phyloP scores from a whole-genome alignment of 805 yeast species.

The Naumovozyma baii region DNA sequence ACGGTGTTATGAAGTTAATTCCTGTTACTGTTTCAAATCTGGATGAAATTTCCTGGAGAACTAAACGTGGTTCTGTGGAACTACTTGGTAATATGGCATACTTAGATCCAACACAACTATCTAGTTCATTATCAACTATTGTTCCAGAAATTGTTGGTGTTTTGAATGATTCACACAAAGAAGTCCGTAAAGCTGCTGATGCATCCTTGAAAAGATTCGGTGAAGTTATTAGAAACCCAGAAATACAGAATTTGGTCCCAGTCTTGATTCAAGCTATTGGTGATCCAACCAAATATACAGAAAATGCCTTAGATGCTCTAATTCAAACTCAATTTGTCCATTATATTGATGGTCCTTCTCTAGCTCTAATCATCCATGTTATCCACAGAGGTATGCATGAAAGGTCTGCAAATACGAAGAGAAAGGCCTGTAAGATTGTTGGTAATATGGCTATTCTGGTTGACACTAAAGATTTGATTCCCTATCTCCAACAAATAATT shows the following conservation, averaged over 20 bases:
- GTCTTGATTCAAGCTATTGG: conserved; percentile 83
- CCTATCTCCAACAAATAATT: conserved; percentile 70
- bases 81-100: conserved; percentile 96
- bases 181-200: conserved; percentile 92
- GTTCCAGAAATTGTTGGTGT: conserved; percentile 96
- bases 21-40: conserved; percentile 82
- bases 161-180: conserved; percentile 89
- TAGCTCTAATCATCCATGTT: conserved; percentile 90
- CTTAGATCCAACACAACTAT: conserved; percentile 86
- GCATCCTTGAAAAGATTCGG: conserved; percentile 83
- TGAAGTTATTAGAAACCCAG: conserved; percentile 95
- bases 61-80: conserved; percentile 94
- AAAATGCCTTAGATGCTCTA: conserved; percentile 73
- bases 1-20: conserved; percentile 81
- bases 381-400: conserved; percentile 93
- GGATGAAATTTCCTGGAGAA: conserved; percentile 89
- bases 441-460: conserved; percentile 98
- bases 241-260: conserved; percentile 87
- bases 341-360: conserved; percentile 94
- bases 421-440: conserved; percentile 93
- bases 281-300: conserved; percentile 87
- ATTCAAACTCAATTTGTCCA: conserved; percentile 91
- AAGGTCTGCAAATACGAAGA: conserved; percentile 84
- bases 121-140: conserved; percentile 78
- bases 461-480: conserved; percentile 74